Evolutionary conservation across 768 basidiomycete genomes (phyloP).

Genomic region (Boletus sp.): DNA sequence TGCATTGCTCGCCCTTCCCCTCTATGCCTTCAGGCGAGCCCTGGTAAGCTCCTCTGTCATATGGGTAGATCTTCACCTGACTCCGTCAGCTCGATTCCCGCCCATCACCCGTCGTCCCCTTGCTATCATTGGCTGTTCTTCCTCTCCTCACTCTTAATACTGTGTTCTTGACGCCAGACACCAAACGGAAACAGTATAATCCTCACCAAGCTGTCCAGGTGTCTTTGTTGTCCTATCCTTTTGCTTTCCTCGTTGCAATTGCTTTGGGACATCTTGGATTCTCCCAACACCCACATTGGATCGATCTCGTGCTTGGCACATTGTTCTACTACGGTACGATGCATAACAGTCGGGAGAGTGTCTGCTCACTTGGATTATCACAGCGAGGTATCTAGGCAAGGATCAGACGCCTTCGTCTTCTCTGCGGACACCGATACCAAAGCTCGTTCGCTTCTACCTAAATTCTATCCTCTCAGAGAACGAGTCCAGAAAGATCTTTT

Average conservation of each 20-base stretch:
- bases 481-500: conserved; percentile 94
- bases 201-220: conserved; percentile 52
- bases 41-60: conserved; percentile 42
- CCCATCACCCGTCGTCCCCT: conserved; percentile 49
- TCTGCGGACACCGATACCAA: conserved; percentile 51
- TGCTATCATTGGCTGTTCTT: conserved; percentile 54
- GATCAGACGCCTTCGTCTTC: conserved; percentile 40
- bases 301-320: conserved; percentile 54
- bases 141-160: conserved; percentile 61
- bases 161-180: conserved; percentile 57
- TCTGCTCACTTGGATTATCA: conserved; percentile 6
- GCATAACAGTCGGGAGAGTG: neutral
- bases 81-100: conserved; percentile 46
- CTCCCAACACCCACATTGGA: conserved; percentile 54
- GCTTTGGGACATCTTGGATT: conserved; percentile 62
- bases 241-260: conserved; percentile 44
- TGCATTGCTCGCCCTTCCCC: conserved; percentile 56
- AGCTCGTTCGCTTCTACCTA: conserved; percentile 64
- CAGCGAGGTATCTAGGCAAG: conserved; percentile 53
- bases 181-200: conserved; percentile 44
- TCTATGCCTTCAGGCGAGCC: conserved; percentile 58
- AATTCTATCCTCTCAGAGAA: conserved; percentile 89
- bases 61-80: conserved; percentile 4
- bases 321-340: conserved; percentile 64
- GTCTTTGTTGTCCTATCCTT: conserved; percentile 57